Evolutionary conservation across 1,139 yeast species (phyloP).

Genomic region (Debaryomyces nepalensis): DNA sequence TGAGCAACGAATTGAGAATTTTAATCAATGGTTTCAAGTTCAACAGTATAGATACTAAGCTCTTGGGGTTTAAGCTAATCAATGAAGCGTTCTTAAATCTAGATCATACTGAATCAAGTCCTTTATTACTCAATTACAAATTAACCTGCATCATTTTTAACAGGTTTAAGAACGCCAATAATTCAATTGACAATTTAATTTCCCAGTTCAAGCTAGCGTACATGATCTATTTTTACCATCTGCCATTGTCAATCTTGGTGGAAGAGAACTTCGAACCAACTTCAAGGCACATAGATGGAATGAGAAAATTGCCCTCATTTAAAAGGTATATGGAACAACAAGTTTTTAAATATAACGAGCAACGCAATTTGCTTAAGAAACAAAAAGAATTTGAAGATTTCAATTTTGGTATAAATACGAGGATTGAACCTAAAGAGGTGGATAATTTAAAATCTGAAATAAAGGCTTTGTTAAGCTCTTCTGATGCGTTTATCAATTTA

Average conservation of each 20-base stretch:
- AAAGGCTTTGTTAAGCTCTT: conserved; percentile 24
- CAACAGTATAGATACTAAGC: conserved; percentile 45
- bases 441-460: conserved; percentile 16
- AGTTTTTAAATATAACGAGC: conserved; percentile 14
- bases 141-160: conserved; percentile 41
- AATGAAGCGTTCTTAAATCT: conserved; percentile 39
- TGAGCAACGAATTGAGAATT: conserved; percentile 37
- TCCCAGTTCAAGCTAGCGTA: conserved; percentile 61
- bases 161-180: conserved; percentile 47
- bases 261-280: conserved; percentile 15
- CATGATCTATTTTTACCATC: conserved; percentile 74
- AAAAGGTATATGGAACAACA: conserved; percentile 38
- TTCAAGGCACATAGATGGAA: conserved; percentile 23
- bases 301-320: conserved; percentile 45
- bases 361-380: conserved; percentile 2
- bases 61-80: conserved; percentile 43
- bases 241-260: conserved; percentile 58
- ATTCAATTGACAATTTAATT: conserved; percentile 56
- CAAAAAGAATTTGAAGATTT: conserved; percentile 11
- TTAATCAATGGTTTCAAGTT: conserved; percentile 48
- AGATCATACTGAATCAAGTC: conserved; percentile 23
- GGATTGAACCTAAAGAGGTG: conserved; percentile 6
- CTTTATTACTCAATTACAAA: conserved; percentile 26
- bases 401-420: conserved; percentile 6
- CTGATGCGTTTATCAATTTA: conserved; percentile 23